A percentile compares a stretch with the other conserved stretches of the same genome.
Evolutionary conservation across 1,139 yeast species (phyloP).

Genomic region (Candida tunisiensis): DNA sequence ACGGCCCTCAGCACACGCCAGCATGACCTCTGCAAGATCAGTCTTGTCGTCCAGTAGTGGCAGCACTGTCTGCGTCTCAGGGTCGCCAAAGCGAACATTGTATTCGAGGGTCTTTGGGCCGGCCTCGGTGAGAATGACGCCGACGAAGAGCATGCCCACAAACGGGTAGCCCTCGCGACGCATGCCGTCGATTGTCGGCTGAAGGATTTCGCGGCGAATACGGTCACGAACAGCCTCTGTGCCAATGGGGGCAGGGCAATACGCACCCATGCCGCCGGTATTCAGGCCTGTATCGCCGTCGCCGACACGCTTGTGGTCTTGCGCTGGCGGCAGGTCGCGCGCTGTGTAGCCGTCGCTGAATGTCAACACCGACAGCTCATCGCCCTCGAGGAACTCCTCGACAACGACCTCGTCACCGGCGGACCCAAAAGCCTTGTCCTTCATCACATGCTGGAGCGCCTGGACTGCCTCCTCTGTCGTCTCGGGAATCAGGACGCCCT

Average conservation of each 20-base stretch:
- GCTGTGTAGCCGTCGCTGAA: conserved; percentile 89
- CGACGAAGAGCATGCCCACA: conserved; percentile 94
- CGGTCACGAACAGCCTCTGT: conserved; percentile 49
- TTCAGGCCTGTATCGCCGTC: conserved; percentile 89
- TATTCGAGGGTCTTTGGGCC: conserved; percentile 95
- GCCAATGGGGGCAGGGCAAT: conserved; percentile 93
- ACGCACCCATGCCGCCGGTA: conserved; percentile 99
- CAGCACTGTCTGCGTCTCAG: conserved; percentile 93
- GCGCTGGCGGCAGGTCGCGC: conserved; percentile 90
- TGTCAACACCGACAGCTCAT: conserved; percentile 86
- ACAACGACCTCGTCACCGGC: conserved; percentile 97
- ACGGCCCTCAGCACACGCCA: conserved; percentile 92
- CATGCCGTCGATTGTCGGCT: conserved; percentile 94
- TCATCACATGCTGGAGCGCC: conserved; percentile 83
- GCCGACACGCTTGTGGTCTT: conserved; percentile 92
- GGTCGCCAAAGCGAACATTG: conserved; percentile 97
- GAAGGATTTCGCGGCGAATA: conserved; percentile 57
- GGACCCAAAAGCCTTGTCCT: conserved; percentile 69
- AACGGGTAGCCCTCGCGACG: conserved; percentile 91
- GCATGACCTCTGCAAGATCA: conserved; percentile 80
- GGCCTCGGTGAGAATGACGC: conserved; percentile 67
- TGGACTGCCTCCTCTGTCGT: conserved; percentile 68
- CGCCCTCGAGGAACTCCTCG: conserved; percentile 94
- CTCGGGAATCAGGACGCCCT: conserved; percentile 90
- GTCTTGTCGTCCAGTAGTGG: conserved; percentile 72